Conservation (phyloP, 1,284 basidiomycete genomes). For the Leccinum fuscescens region DNA sequence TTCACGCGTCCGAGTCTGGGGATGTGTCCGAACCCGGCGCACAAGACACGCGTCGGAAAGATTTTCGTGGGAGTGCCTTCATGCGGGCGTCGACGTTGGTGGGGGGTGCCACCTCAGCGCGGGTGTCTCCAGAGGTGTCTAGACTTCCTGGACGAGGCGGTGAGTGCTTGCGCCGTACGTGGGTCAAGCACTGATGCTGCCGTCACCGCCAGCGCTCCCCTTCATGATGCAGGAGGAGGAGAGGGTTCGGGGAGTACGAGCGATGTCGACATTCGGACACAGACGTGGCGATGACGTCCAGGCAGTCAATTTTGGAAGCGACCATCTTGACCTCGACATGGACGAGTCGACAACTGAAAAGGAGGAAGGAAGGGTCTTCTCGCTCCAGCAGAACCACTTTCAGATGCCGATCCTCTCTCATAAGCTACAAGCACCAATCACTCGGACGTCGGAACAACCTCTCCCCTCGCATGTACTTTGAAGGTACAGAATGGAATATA, state of each 20-base stretch:
- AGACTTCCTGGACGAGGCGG: constrained; percentile 18
- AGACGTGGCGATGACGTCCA: neutral
- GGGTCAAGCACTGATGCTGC: neutral
- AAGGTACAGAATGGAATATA: no score
- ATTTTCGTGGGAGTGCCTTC: neutral
- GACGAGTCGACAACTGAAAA: neutral
- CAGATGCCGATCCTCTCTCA: neutral
- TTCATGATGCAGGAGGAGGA: neutral
- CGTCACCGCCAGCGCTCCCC: neutral
- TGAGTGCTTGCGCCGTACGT: constrained; percentile 22
- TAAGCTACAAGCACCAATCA: no score
- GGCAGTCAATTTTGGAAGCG: neutral
- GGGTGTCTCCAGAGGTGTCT: constrained; percentile 61
- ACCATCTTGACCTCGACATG: no score
- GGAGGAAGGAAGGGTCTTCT: neutral
- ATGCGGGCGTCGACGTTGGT: neutral
- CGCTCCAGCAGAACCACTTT: neutral
- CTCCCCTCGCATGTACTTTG: no score
- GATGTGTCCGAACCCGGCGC: neutral
- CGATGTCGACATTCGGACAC: neutral
- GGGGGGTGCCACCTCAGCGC: constrained; percentile 22
- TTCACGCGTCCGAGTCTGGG: neutral
- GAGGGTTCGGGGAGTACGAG: neutral
- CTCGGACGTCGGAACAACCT: no score
- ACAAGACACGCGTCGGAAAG: neutral